Base-by-base conservation (phyloP, 352 stramenopile species). In the Globisporangium paroecandrum region DNA sequence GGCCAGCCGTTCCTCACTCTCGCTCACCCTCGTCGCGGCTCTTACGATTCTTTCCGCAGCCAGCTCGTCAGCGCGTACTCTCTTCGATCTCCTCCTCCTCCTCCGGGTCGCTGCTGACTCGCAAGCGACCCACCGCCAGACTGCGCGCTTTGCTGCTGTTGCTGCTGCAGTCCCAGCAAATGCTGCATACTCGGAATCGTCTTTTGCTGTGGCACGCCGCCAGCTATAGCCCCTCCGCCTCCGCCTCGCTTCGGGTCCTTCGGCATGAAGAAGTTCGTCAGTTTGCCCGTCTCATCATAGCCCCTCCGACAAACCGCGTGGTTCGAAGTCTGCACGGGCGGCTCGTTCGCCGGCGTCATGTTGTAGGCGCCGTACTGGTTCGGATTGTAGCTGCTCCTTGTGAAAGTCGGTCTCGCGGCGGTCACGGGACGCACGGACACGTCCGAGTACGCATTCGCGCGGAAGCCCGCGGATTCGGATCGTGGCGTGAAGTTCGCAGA, bases 281-380 rank as follows among this genome's bases (percentile, higher is more conserved):
- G 69, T 69, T 91, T 91, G 38, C 85, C 85, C 0, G 85, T 91
- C 70, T 91, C 83, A 49, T 91, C 85, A 63, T 91, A 91, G 5
- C 83, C 85, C 60, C 83, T 76, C 51, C 85, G 82, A 22, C 79
- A 89, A 8, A 90, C 70, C 0, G 70, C 73, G 24, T 69, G 46
- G 32, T 64, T 66, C 4, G 66, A 71, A 22, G 77, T 66, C 62
- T 84, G 75, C 58, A 91, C 71, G 0, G 79, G 78, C 41, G 78
- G 63, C 8, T 79, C 73, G 24, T 54, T 77, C 27, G 78, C 74
- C 1, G 83, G 81, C 4, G 73, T 80, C 53, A 89, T 58, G 60
- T 89, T 85, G 62, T 81, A 91, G 2, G 79, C 76, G 41, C 83
- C 85, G 47, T 90, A 90, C 64, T 91, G 85, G 70, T 79, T 93